phyloP scores from a whole-genome alignment of 2,329 filamentous ascomycete genomes.

The Akanthomyces uredinophilus region DNA sequence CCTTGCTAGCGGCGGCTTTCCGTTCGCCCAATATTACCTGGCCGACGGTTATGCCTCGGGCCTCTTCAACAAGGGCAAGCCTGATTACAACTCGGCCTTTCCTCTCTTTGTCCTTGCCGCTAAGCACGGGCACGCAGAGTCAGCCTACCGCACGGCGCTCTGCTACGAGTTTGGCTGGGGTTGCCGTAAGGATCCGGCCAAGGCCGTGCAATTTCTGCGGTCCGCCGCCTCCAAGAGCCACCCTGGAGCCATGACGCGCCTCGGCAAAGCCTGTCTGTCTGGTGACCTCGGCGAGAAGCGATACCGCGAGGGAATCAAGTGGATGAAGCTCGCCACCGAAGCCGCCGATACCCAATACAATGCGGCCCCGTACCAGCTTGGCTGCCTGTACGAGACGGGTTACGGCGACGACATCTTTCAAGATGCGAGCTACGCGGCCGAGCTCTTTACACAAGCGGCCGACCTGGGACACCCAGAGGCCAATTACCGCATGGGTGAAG shows the following conservation, averaged over 20 bases:
- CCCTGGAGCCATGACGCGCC: constrained; percentile 86
- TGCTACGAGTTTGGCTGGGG: constrained; percentile 99
- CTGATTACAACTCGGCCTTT: constrained; percentile 88
- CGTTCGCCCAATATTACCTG: constrained; percentile 96
- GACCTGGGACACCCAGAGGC: constrained; percentile 87
- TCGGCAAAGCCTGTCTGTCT: constrained; percentile 84
- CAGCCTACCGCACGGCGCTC: constrained; percentile 84
- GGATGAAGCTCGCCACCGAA: constrained; percentile 90
- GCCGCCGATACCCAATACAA: constrained; percentile 90
- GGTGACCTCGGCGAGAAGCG: constrained; percentile 84
- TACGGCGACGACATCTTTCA: constrained; percentile 91
- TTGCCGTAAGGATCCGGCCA: constrained; percentile 79
- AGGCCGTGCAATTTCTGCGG: constrained; percentile 90
- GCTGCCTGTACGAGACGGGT: constrained; percentile 82
- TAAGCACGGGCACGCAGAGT: constrained; percentile 96
- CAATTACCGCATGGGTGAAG: constrained; percentile 84
- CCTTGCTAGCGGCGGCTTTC: constrained; percentile 81
- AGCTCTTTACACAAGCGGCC: constrained; percentile 89
- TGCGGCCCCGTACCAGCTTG: constrained; percentile 84
- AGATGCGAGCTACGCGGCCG: constrained; percentile 84
- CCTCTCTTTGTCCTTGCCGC: constrained; percentile 87
- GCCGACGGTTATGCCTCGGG: constrained; percentile 92
- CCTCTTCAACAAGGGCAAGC: constrained; percentile 89
- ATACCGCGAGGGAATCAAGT: constrained; percentile 89
- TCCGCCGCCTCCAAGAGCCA: constrained; percentile 89